Base-by-base conservation (phyloP, 805 yeast species). In the Kregervanrija fluxuum region DNA sequence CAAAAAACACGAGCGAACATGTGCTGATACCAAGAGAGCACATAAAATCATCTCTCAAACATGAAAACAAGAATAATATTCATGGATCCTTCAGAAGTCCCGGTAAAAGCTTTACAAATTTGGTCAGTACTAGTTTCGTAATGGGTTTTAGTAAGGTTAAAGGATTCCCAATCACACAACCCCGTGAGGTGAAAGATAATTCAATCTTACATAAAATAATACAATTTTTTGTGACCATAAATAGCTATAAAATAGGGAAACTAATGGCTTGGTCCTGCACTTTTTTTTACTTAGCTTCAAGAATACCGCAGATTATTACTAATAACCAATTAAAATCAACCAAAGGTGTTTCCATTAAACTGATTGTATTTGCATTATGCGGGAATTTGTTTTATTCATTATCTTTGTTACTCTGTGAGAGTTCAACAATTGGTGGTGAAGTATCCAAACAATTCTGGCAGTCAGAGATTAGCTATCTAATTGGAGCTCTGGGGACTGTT, bases 401-500 rank as follows among this genome's bases (percentile, higher is more conserved):
- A 3, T 74, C 80, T 0, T 64, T 77, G 12, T 40, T 71, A 11
- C 66, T 77, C 1, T 72, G 74, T 44, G 66, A 74, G 50, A 49
- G 55, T 6, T 66, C 73, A 14, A 54, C 73, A 14, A 49, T 55
- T 45, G 68, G 68, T 1, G 68, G 68, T 2, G 49, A 60, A 2
- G 48, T 15, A 6, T 48, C 63, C 1, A 57, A 53, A 34, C 69
- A 69, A 40, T 65, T 76, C 42, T 79, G 80, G 54, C 41, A 43
- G 3, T 49, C 56, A 3, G 66, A 66, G 43, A 35, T 63, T 13
- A 59, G 67, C 49, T 77, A 74, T 54, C 62, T 77, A 4, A 51
- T 74, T 14, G 81, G 81, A 5, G 71, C 79, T 31, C 48, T 75
- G 2, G 80, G 81, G 8, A 76, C 82, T 1, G 68, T 75, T 2